phyloP scores from a whole-genome alignment of 495 filamentous ascomycete species.

The Podospora anserina region DNA sequence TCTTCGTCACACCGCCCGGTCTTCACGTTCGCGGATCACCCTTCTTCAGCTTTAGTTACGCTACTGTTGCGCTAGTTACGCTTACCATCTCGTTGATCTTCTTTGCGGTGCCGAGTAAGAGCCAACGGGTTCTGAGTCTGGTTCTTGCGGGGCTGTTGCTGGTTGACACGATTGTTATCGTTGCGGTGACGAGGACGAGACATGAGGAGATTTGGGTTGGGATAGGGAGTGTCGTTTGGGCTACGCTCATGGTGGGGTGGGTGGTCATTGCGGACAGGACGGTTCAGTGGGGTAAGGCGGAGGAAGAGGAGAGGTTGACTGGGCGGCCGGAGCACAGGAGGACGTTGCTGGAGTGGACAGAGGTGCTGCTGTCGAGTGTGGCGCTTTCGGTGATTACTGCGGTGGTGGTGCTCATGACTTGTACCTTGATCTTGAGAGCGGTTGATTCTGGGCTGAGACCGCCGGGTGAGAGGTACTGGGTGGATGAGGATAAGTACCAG shows the following conservation, averaged over 20 bases:
- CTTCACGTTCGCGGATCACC: slow-evolving; percentile 83
- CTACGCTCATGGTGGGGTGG: slow-evolving; percentile 46
- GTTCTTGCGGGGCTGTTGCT: slow-evolving; percentile 69
- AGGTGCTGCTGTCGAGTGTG: slow-evolving; percentile 70
- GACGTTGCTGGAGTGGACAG: slow-evolving; percentile 76
- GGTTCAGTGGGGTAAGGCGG: slow-evolving; percentile 83
- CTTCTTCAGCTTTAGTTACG: slow-evolving; percentile 82
- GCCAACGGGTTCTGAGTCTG: slow-evolving; percentile 65
- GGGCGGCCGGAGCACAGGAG: slow-evolving; percentile 84
- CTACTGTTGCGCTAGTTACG: slow-evolving; percentile 67
- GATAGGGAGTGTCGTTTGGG: slow-evolving; percentile 75
- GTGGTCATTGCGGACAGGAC: slow-evolving; percentile 50
- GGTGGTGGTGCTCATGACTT: slow-evolving; percentile 68
- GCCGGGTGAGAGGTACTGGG: slow-evolving; percentile 69
- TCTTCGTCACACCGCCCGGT: slow-evolving; percentile 83
- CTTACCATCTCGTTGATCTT: slow-evolving; percentile 77
- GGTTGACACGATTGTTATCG: slow-evolving; percentile 72
- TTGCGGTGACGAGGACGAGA: slow-evolving; percentile 66
- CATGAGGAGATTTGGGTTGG: slow-evolving; percentile 89
- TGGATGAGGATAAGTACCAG: slow-evolving; percentile 76
- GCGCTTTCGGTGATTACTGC: slow-evolving; percentile 62
- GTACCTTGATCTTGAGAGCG: slow-evolving; percentile 71
- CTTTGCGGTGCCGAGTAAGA: slow-evolving; percentile 76
- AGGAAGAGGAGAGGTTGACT: slow-evolving; percentile 90
- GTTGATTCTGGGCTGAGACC: slow-evolving; percentile 67